Conservation (phyloP, 139 green algal genomes). For the Tetradesmus lagerheimii region DNA sequence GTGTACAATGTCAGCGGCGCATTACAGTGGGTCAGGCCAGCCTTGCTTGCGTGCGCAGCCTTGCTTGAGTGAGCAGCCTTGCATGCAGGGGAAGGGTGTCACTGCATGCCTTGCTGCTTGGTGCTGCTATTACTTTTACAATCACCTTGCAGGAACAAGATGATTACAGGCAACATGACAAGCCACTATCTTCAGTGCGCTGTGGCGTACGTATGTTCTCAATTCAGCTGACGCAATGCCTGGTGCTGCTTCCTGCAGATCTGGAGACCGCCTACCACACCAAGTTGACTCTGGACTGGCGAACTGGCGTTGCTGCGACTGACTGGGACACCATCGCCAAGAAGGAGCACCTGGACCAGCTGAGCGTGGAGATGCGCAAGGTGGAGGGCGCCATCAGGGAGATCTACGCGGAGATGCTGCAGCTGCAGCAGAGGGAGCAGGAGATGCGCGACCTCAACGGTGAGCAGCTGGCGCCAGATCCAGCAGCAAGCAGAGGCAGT, state of each 20-base stretch:
- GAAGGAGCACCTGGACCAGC: constrained; percentile 92
- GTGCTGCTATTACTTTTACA: no score
- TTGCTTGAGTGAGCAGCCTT: no score
- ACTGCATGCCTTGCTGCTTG: neutral
- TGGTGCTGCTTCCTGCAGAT: constrained; percentile 59
- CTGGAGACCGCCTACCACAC: constrained; percentile 67
- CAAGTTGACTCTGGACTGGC: constrained; percentile 90
- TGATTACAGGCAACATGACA: neutral
- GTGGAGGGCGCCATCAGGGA: constrained; percentile 78
- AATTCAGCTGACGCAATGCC: no score
- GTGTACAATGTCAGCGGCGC: no score
- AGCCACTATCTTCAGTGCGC: neutral
- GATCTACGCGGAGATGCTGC: constrained; percentile 88
- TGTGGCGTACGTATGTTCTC: neutral
- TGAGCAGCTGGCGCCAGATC: constrained; percentile 45
- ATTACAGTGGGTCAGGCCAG: no score
- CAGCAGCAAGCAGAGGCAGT: neutral
- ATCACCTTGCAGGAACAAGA: neutral
- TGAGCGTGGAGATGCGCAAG: constrained; percentile 85
- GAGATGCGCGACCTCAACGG: constrained; percentile 94
- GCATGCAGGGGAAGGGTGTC: no score
- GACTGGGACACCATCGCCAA: constrained; percentile 95
- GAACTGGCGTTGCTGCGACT: constrained; percentile 84
- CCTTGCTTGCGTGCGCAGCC: no score
- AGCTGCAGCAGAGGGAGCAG: constrained; percentile 82